phyloP scores from a whole-genome alignment of 2,329 filamentous ascomycete species.

The Taxawa tesnikishii region DNA sequence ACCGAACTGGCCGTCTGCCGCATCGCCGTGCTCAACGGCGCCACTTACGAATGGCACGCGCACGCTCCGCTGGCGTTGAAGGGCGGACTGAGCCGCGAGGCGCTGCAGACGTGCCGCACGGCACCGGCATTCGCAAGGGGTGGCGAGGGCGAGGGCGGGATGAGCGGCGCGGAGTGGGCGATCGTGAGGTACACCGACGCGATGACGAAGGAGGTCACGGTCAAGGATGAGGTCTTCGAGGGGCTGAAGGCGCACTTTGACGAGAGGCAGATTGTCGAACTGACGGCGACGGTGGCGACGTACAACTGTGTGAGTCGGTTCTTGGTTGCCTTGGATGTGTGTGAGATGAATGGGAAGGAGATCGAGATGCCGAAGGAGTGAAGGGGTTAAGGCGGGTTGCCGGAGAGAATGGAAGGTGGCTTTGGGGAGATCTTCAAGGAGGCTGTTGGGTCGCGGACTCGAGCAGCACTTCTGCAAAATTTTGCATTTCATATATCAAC shows the following conservation, averaged over 20 bases:
- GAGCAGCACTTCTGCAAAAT: too few species aligned
- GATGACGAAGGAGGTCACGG: conserved; percentile 17
- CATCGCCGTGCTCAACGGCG: conserved; percentile 21
- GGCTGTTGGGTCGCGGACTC: too few species aligned
- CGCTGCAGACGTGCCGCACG: conserved; percentile 14
- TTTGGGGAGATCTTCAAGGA: too few species aligned
- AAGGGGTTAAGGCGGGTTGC: too few species aligned
- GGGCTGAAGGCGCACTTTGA: conserved; percentile 16
- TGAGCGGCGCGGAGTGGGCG: conserved; percentile 16
- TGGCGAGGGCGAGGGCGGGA: conserved; percentile 9
- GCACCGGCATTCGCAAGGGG: conserved; percentile 9
- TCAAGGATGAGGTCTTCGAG: conserved; percentile 16
- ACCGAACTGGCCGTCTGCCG: conserved; percentile 23
- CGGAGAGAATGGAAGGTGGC: too few species aligned
- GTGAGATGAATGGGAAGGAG: conserved; percentile 21
- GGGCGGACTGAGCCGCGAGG: conserved; percentile 14
- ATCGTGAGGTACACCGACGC: conserved; percentile 21
- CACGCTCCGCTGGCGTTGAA: conserved; percentile 17
- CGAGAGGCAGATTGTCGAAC: conserved; percentile 19
- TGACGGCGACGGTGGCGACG: conserved; percentile 20
- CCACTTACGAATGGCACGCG: conserved; percentile 23
- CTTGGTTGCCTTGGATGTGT: conserved; percentile 23
- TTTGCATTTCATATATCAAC: too few species aligned
- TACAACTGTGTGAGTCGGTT: conserved; percentile 26
- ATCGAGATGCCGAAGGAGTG: too few species aligned